Evolutionary conservation across 1,284 basidiomycete genomes (phyloP).

Genomic region (Thelephora terrestris): DNA sequence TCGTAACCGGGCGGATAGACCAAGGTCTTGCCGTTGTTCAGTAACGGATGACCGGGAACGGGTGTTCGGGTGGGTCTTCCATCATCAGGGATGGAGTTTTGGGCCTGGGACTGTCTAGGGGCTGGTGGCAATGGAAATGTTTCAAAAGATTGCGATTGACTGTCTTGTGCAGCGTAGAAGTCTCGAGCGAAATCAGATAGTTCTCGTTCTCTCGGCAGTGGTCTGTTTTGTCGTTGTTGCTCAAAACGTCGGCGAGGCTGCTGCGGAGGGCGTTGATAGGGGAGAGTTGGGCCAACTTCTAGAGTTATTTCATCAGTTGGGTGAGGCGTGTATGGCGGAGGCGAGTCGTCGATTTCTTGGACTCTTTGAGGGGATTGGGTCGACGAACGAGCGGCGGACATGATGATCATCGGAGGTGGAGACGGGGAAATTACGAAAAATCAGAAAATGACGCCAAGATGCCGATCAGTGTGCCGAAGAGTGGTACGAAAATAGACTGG

Average conservation of each 20-base stretch:
- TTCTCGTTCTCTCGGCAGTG: neutral
- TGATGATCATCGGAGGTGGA: too few relatives aligned
- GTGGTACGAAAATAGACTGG: slow-evolving; percentile 3
- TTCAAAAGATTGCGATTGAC: slow-evolving; percentile 6
- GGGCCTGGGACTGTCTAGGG: slow-evolving; percentile 9
- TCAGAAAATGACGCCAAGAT: too few relatives aligned
- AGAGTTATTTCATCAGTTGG: slow-evolving; percentile 1
- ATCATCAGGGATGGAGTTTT: slow-evolving; percentile 27
- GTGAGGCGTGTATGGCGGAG: slow-evolving; percentile 13
- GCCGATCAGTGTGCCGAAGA: neutral
- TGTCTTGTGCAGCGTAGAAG: slow-evolving; percentile 39
- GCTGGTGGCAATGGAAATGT: slow-evolving; percentile 14
- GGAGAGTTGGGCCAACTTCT: slow-evolving; percentile 3
- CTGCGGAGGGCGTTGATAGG: slow-evolving; percentile 3
- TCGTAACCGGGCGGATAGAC: slow-evolving; percentile 54
- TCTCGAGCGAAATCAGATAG: slow-evolving; percentile 46
- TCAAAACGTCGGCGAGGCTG: slow-evolving; percentile 7
- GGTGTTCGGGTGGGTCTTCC: slow-evolving; percentile 52
- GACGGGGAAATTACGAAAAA: too few relatives aligned
- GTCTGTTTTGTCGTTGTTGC: slow-evolving; percentile 9
- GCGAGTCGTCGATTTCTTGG: neutral
- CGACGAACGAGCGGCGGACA: too few relatives aligned
- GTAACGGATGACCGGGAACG: slow-evolving; percentile 51
- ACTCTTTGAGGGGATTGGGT: too few relatives aligned
- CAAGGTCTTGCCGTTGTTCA: slow-evolving; percentile 47